Evolutionary conservation across 2,329 filamentous ascomycete genomes (phyloP), one percentile per base, ranked within the genome.

Genomic region (Penicillium sp.): DNA sequence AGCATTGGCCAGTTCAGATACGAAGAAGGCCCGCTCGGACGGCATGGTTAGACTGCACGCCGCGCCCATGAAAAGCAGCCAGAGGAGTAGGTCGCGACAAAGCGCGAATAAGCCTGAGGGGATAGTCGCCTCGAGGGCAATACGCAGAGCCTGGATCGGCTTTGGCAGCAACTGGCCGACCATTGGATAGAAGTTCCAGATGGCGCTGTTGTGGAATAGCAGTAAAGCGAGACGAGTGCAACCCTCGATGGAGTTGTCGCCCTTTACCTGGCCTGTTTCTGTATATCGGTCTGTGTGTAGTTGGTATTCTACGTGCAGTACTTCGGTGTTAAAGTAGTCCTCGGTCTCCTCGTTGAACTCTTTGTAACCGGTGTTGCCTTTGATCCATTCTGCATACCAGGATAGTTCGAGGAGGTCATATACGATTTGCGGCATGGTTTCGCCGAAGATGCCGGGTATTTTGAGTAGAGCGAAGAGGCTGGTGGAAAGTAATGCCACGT

Each of bases 291-390:
- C 73, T 37, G 57, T 62, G 52, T 75, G 69, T 9, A 76, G 71
- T 9, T 68, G 63, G 55, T 76, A 75, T 60, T 76, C 74, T 33
- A 74, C 68, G 56, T 71, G 72, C 7, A 75, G 65, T 4, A 75
- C 73, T 59, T 76, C 74, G 12, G 70, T 74, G 55, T 76, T 76
- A 61, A 74, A 76, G 63, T 76, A 76, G 51, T 71, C 67, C 59
- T 76, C 73, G 2, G 67, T 70, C 47, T 75, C 69, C 2, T 74
- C 72, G 49, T 68, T 66, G 56, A 75, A 73, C 7, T 69, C 64
- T 49, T 68, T 66, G 43, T 68, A 67, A 10, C 65, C 62, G 8
- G 62, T 66, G 35, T 57, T 60, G 17, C 69, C 65, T 52, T 73
- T 75, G 57, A 74, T 68, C 67, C 72, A 74, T 60, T 76, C 74